These are phyloP conservation scores for Wickerhamomyces xylosicus DNA, from an alignment of 805 yeast genomes.

Conservation along the genomic window DNA sequence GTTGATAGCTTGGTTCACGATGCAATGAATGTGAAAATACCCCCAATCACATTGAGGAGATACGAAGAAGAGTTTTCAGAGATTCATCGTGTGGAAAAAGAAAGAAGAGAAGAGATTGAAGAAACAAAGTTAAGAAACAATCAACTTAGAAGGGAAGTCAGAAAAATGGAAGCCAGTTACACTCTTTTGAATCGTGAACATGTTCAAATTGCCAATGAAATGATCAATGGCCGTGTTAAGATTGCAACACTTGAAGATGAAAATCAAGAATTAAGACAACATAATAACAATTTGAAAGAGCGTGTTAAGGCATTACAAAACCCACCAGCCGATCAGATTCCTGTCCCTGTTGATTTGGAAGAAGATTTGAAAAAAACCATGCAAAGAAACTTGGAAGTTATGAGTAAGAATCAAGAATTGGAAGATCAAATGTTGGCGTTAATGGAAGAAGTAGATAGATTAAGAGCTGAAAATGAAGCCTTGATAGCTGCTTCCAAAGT, in stretches of 20 bases:
- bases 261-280: constrained; percentile 45
- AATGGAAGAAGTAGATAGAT: constrained; percentile 29
- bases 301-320: constrained; percentile 20
- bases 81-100: constrained; percentile 64
- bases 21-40: constrained; percentile 61
- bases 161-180: constrained; percentile 60
- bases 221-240: constrained; percentile 70
- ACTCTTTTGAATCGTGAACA: constrained; percentile 72
- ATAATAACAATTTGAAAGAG: constrained; percentile 35
- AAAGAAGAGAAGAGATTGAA: constrained; percentile 54
- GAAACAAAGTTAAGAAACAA: constrained; percentile 62
- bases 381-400: constrained; percentile 55
- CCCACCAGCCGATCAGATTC: constrained; percentile 21
- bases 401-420: constrained; percentile 46
- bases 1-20: constrained; percentile 70
- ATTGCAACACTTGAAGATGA: constrained; percentile 72
- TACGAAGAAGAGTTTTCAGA: constrained; percentile 69
- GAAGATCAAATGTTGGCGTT: constrained; percentile 41
- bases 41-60: constrained; percentile 62
- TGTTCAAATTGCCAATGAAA: constrained; percentile 74
- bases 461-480: constrained; percentile 18
- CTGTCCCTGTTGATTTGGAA: constrained; percentile 30
- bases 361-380: constrained; percentile 48
- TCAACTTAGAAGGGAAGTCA: constrained; percentile 59
- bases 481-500: neutral